A percentile compares a stretch with the other conserved stretches of the same genome.
phyloP scores from a whole-genome alignment of 345 rosid species.

The thale cress (Arabidopsis thaliana) region DNA sequence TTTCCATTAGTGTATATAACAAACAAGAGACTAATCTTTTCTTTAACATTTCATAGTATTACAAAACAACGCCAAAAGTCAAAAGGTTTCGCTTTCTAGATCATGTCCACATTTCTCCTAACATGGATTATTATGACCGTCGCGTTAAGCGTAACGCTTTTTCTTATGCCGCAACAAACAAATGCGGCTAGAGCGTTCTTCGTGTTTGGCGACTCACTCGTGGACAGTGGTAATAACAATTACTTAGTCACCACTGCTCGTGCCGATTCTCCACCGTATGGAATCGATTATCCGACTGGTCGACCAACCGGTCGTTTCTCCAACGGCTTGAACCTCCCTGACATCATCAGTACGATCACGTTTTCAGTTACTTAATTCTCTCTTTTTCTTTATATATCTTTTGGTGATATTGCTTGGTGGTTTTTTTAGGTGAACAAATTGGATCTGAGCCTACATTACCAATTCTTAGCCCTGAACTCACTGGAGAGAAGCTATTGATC shows the following conservation, averaged over 20 bases:
- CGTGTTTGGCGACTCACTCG: conserved; percentile 83
- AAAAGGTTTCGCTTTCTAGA: conserved; percentile 2
- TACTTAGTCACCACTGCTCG: conserved; percentile 73
- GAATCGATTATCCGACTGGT: conserved; percentile 70
- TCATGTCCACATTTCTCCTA: conserved; percentile 21
- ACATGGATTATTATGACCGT: not conserved
- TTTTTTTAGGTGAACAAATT: conserved; percentile 56
- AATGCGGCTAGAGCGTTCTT: conserved; percentile 66
- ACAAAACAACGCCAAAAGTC: conserved; percentile 18
- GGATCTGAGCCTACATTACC: conserved; percentile 70
- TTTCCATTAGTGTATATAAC: not conserved
- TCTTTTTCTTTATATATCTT: not conserved
- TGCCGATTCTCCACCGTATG: conserved; percentile 75
- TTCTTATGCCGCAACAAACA: conserved; percentile 31
- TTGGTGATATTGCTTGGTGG: conserved; percentile 2
- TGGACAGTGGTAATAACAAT: conserved; percentile 80
- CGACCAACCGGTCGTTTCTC: conserved; percentile 79
- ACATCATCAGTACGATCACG: conserved; percentile 54
- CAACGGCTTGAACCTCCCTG: conserved; percentile 79
- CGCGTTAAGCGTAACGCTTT: conserved; percentile 20
- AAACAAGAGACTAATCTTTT: not conserved
- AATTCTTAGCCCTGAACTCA: conserved; percentile 71
- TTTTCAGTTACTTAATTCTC: not conserved
- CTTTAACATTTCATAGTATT: not conserved
- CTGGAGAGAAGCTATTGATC: conserved; percentile 55